These are phyloP conservation scores for Globisporangium orthogonon DNA, from an alignment of 352 stramenopile species.

Conservation along the genomic window DNA sequence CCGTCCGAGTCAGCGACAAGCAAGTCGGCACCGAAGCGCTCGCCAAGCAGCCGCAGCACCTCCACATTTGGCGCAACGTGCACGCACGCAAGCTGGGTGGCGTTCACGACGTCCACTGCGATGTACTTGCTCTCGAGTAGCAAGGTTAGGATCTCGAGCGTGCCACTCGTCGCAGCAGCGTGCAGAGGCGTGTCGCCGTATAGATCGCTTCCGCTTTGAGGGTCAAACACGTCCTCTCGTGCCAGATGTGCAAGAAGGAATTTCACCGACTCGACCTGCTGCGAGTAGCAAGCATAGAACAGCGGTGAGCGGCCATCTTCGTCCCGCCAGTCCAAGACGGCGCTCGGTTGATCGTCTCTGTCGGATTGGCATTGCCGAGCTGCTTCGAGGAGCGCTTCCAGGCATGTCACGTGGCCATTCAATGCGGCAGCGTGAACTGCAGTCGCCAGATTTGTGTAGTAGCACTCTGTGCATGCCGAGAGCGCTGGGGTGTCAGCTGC, in stretches of 20 bases:
- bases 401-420: constrained; percentile 41
- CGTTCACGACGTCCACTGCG: constrained; percentile 35
- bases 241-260: constrained; percentile 27
- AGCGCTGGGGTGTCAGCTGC: background rate
- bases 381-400: constrained; percentile 24
- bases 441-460: constrained; percentile 43
- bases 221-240: constrained; percentile 7
- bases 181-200: constrained; percentile 30
- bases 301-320: constrained; percentile 57
- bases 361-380: background rate
- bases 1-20: constrained; percentile 46
- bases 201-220: background rate
- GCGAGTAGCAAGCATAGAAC: constrained; percentile 68
- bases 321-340: constrained; percentile 46
- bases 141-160: constrained; percentile 19
- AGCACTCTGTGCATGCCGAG: constrained; percentile 46
- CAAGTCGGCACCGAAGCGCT: constrained; percentile 38
- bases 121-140: constrained; percentile 36
- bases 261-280: constrained; percentile 33
- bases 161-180: constrained; percentile 36
- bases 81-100: constrained; percentile 23
- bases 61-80: constrained; percentile 39
- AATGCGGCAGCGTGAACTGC: constrained; percentile 52
- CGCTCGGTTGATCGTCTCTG: background rate
- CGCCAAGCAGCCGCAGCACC: constrained; percentile 28